Evolutionary conservation across 495 filamentous ascomycete genomes (phyloP), one percentile per base, ranked within the genome.

Genomic region (Cudoniella acicularis): DNA sequence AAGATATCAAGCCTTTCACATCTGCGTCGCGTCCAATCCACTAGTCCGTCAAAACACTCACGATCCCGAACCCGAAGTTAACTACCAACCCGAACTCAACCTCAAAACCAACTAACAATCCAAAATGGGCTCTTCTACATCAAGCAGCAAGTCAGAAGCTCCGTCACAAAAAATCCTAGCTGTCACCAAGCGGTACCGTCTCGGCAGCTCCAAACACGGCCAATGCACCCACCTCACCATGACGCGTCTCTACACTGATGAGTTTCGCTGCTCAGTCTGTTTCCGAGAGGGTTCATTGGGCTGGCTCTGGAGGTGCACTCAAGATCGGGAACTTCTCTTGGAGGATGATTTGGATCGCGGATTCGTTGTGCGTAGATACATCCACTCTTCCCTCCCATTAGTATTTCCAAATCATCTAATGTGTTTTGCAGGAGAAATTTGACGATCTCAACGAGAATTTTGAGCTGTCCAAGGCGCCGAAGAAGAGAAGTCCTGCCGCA

Each of bases 281-380:
- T 64, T 69, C 13, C 66, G 66, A 49, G 57, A 59, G 1, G 76
- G 82, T 3, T 62, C 71, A 13, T 75, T 82, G 46, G 83, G 86
- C 24, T 91, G 83, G 81, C 71, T 92, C 20, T 91, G 87, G 60
- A 67, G 73, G 45, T 92, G 89, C 66, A 79, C 73, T 3, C 76
- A 83, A 62, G 87, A 91, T 64, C 70, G 72, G 18, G 77, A 81
- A 21, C 47, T 72, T n/a, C 30, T 77, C 6, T 67, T 78, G 18
- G 60, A 74, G 41, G 69, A 75, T 17, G 74, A 70, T 47, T 57
- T 71, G 10, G 54, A 61, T 9, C 56, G 61, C n/a, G 67, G 71
- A 23, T 20, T 30, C n/a, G 47, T 36, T 55, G 76, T 75, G 64
- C 64, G 59, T 60, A 51, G n/a, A n/a, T n/a, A n/a, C n/a, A n/a